phyloP scores from a whole-genome alignment of 805 yeast species.

The Cephaloascus fragrans region DNA sequence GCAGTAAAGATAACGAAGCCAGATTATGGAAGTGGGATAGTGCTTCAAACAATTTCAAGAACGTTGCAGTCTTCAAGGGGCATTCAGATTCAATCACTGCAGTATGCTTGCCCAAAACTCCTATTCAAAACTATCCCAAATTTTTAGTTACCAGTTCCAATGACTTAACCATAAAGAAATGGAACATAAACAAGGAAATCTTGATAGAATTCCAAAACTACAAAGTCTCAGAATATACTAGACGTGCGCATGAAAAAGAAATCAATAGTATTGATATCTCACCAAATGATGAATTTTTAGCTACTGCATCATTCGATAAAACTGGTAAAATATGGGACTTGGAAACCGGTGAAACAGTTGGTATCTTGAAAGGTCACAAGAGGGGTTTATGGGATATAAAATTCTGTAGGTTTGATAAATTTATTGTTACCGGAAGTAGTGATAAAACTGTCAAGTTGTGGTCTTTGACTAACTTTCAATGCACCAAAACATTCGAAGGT shows the following conservation, averaged over 20 bases:
- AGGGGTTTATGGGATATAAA: constrained; percentile 91
- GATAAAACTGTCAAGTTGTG: constrained; percentile 87
- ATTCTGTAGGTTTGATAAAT: constrained; percentile 72
- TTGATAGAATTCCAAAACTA: constrained; percentile 13
- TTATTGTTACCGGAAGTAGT: constrained; percentile 79
- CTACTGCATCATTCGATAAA: constrained; percentile 92
- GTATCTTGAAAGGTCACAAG: constrained; percentile 80
- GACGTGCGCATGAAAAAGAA: constrained; percentile 95
- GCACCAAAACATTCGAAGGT: constrained; percentile 82
- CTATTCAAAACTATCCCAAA: constrained; percentile 36
- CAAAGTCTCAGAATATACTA: constrained; percentile 70
- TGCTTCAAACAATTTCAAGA: constrained; percentile 22
- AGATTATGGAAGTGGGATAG: constrained; percentile 69
- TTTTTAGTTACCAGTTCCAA: constrained; percentile 76
- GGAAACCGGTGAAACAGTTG: constrained; percentile 79
- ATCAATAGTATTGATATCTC: constrained; percentile 83
- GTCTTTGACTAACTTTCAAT: constrained; percentile 71
- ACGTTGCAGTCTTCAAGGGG: constrained; percentile 64
- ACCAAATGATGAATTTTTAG: constrained; percentile 83
- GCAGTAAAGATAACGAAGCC: constrained; percentile 81
- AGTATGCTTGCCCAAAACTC: constrained; percentile 58
- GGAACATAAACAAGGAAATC: constrained; percentile 38
- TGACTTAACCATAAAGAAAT: constrained; percentile 78
- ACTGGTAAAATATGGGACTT: constrained; percentile 84
- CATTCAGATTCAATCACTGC: constrained; percentile 86